These are phyloP conservation scores for Mycena pura DNA, from an alignment of 768 basidiomycete genomes.

Conservation along the genomic window DNA sequence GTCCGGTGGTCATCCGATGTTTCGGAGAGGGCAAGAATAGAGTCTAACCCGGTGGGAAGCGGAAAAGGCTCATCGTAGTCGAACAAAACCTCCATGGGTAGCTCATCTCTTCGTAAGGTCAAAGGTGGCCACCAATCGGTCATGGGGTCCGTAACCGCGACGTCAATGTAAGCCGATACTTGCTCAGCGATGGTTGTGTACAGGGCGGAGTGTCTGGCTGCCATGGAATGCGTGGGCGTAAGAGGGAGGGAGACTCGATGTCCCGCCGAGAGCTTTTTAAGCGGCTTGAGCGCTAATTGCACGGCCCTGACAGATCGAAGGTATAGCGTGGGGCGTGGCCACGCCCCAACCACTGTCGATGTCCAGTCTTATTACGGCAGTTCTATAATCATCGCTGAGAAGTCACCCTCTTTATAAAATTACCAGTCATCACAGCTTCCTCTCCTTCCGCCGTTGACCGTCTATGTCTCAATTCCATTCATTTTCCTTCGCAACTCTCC, in stretches of 20 bases:
- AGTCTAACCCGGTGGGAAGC: slow-evolving; percentile 14
- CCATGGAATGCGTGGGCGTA: slow-evolving; percentile 11
- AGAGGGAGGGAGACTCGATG: slow-evolving; percentile 2
- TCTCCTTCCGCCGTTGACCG: no score
- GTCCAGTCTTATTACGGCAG: neutral
- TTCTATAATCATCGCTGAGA: no score
- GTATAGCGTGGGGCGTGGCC: neutral
- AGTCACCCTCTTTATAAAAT: no score
- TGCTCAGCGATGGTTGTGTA: slow-evolving; percentile 20
- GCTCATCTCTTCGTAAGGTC: neutral
- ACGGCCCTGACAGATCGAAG: neutral
- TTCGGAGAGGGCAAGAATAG: slow-evolving; percentile 6
- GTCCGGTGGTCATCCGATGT: slow-evolving; percentile 14
- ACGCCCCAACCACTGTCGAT: neutral
- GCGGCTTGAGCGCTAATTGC: neutral
- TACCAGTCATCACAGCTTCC: no score
- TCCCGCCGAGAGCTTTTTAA: slow-evolving; percentile 5
- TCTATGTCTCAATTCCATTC: no score
- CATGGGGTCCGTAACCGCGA: slow-evolving; percentile 14
- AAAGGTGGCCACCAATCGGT: slow-evolving; percentile 1
- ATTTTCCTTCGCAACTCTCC: no score
- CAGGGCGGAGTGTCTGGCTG: slow-evolving; percentile 14
- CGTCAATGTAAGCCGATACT: slow-evolving; percentile 16
- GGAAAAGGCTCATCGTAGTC: slow-evolving; percentile 16
- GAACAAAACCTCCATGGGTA: slow-evolving; percentile 9